Evolutionary conservation across 73 alveolate genomes (phyloP).

Genomic region (Chromera velia): DNA sequence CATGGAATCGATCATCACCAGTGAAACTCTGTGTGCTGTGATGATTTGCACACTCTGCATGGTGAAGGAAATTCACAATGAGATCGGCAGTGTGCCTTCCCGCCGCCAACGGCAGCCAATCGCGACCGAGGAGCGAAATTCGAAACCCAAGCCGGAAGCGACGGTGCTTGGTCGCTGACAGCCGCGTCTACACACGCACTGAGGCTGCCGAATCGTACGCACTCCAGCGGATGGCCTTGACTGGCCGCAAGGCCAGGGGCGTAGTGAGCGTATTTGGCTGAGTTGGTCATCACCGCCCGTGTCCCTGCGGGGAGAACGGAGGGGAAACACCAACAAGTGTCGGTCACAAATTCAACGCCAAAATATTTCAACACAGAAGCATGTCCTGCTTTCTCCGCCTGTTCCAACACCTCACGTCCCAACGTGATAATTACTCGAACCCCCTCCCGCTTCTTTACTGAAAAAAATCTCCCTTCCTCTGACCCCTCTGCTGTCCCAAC

Average conservation of each 20-base stretch:
- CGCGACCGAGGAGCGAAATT: too few relatives aligned
- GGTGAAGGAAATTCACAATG: too few relatives aligned
- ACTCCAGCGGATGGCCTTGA: constrained; percentile 25
- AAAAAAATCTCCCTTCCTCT: not conserved
- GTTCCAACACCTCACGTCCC: not conserved
- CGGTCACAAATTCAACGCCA: constrained; percentile 34
- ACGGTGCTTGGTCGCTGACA: not conserved
- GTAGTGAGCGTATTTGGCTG: constrained; percentile 43
- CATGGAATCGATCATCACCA: too few relatives aligned
- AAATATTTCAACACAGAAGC: not conserved
- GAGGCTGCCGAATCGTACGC: constrained; percentile 32
- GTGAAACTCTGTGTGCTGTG: too few relatives aligned
- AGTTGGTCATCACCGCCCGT: constrained; percentile 26
- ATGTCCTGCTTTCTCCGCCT: not conserved
- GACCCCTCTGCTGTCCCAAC: not conserved
- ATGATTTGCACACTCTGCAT: too few relatives aligned
- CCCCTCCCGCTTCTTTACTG: not conserved
- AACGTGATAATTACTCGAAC: not conserved
- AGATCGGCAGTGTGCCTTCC: too few relatives aligned
- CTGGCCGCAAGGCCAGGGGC: constrained; percentile 2
- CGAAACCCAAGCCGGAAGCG: not conserved
- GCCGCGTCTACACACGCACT: constrained; percentile 37
- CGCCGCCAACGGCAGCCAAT: too few relatives aligned
- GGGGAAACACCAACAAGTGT: constrained; percentile 46
- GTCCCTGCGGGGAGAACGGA: constrained; percentile 13